Evolutionary conservation across 2,329 filamentous ascomycete genomes (phyloP), one percentile per base, ranked within the genome.

Genomic region (Lachnellula arida): DNA sequence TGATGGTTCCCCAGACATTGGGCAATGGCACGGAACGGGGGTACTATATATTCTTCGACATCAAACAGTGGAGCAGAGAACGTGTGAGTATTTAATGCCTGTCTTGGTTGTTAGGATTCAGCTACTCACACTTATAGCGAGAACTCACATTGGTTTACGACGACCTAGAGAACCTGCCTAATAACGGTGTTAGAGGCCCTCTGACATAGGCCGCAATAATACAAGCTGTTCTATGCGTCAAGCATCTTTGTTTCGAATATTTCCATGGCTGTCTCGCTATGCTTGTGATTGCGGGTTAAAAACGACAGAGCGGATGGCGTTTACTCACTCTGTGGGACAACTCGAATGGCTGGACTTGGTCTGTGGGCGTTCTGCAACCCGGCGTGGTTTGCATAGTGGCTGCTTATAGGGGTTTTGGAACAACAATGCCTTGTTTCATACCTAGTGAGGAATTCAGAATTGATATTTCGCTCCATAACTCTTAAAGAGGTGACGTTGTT

Each of bases 41-140:
- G 0, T 86, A 81, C 70, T 87, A 87, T 67, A 79, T 86, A 57
- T 78, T 87, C 55, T 87, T 84, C 79, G 82, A 86, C 63, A 79
- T 81, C 8, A 73, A 72, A n/a, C 76, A 74, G 52, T 87, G 84
- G 84, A 77, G 78, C 48, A 83, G 84, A 68, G 81, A 86, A 62
- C 75, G 83, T 60, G 84, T 86, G 76, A 68, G 81, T 75, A 40
- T 43, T 42, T 12, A 34, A 8, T 46, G 28, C 9, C 11, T 5
- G 34, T 23, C 22, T 46, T 43, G 40, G 22, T 2, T 12, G 19
- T 37, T 53, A 32, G 5, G 23, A 54, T 22, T 17, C 23, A 48
- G 44, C 60, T 68, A 57, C 68, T 40, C 54, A 37, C 43, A 46
- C 42, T 32, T 5, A 39, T 60, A 86, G 83, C 75, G 81, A 53